A percentile compares a stretch with the other conserved stretches of the same genome.
Conservation (phyloP, 257 asterid species). For the Marsdenia floribunda region DNA sequence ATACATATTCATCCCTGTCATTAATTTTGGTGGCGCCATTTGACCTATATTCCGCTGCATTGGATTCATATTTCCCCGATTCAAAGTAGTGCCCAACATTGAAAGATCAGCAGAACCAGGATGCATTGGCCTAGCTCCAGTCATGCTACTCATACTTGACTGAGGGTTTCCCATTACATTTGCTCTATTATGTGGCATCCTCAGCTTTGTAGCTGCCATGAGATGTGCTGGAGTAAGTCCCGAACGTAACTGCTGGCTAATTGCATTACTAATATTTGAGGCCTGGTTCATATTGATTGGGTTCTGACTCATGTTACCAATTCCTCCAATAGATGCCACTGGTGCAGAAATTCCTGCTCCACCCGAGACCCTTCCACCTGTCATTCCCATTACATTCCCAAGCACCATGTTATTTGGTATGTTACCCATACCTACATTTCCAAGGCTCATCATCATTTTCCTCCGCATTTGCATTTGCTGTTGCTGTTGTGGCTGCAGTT, state of each 20-base stretch:
- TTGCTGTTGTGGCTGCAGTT: conserved; percentile 41
- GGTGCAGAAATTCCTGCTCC: conserved; percentile 69
- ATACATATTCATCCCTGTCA: conserved; percentile 57
- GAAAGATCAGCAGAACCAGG: conserved; percentile 57
- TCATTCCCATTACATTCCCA: conserved; percentile 74
- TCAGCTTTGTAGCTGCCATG: conserved; percentile 39
- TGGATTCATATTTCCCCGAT: conserved; percentile 58
- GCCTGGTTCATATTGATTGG: conserved; percentile 53
- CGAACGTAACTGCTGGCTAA: conserved; percentile 37
- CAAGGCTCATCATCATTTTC: conserved; percentile 68
- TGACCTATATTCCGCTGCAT: conserved; percentile 73
- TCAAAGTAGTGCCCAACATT: conserved; percentile 53
- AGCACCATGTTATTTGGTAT: conserved; percentile 63
- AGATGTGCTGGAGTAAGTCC: conserved; percentile 47
- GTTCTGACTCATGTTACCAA: conserved; percentile 61
- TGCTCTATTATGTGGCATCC: conserved; percentile 41
- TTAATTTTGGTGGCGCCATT: conserved; percentile 88
- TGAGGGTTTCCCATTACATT: conserved; percentile 55
- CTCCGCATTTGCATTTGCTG: conserved; percentile 53
- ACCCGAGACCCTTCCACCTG: conserved; percentile 68
- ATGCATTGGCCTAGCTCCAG: conserved; percentile 74
- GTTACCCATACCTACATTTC: conserved; percentile 68
- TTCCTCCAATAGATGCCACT: conserved; percentile 56
- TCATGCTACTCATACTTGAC: conserved; percentile 44
- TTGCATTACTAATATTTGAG: conserved; percentile 46